phyloP scores from a whole-genome alignment of 2,329 filamentous ascomycete genomes.

The Albophoma yamanashiensis region DNA sequence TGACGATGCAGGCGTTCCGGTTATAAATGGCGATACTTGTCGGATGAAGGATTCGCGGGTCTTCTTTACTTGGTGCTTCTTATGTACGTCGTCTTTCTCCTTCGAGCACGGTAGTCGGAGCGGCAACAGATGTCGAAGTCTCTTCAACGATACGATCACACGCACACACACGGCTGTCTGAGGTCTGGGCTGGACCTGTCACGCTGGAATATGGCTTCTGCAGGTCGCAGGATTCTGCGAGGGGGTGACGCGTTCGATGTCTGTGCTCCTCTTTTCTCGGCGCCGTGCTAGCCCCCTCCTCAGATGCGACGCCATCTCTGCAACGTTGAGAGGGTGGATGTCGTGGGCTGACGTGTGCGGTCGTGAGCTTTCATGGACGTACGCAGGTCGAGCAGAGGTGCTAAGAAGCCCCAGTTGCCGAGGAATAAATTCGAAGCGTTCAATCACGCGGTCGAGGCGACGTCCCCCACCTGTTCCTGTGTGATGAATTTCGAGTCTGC shows the following conservation, averaged over 20 bases:
- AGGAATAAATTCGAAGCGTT: not conserved
- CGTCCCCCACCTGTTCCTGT: too few relatives aligned
- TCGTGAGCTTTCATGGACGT: not conserved
- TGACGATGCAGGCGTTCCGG: conserved; percentile 25
- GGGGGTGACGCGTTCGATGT: not conserved
- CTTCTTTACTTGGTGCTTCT: not conserved
- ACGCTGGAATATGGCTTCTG: not conserved
- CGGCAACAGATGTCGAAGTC: not conserved
- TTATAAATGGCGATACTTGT: conserved; percentile 16
- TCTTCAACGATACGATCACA: not conserved
- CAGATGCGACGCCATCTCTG: not conserved
- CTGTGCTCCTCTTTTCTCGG: too few relatives aligned
- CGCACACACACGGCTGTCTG: not conserved
- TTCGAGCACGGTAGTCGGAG: not conserved
- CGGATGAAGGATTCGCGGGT: conserved; percentile 12
- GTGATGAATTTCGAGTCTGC: not conserved
- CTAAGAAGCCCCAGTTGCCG: not conserved
- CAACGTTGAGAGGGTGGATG: not conserved
- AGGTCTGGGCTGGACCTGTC: not conserved
- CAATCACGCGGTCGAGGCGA: not conserved
- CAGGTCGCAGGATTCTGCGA: not conserved
- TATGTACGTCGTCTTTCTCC: not conserved
- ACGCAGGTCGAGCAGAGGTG: not conserved
- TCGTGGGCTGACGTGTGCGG: not conserved
- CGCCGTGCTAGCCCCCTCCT: not conserved